phyloP scores from a whole-genome alignment of 768 basidiomycete genomes.

The Clavaria fumosa region DNA sequence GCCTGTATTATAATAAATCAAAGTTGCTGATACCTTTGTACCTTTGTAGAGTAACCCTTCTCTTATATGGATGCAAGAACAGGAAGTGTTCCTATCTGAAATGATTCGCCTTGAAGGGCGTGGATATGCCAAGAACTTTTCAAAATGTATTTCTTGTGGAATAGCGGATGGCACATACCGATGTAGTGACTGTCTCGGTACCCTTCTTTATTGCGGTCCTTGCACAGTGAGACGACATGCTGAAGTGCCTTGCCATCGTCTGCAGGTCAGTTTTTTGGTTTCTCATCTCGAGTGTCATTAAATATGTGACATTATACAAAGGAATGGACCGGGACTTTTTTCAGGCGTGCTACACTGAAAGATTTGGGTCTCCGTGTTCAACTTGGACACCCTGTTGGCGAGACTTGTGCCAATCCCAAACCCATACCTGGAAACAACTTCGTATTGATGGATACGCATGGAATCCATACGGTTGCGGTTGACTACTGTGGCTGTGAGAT shows the following conservation, averaged over 20 bases:
- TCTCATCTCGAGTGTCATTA: background rate
- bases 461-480: constrained; percentile 12
- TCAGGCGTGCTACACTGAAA: background rate
- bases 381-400: constrained; percentile 2
- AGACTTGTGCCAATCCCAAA: background rate
- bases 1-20: no score
- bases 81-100: no score
- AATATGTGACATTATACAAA: background rate
- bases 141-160: no score
- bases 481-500: constrained; percentile 13
- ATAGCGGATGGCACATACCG: no score
- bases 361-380: constrained; percentile 3
- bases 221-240: no score
- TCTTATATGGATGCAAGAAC: no score
- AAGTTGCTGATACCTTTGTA: no score
- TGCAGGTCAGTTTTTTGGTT: constrained; percentile 3
- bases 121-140: no score
- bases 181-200: no score
- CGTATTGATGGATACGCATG: constrained; percentile 8
- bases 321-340: constrained; percentile 3
- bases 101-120: no score
- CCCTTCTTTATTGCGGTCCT: no score
- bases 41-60: no score
- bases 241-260: constrained; percentile 4
- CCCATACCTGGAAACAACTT: constrained; percentile 9